Conservation (phyloP, 2,329 filamentous ascomycete genomes). For the Fusarium torulosum region DNA sequence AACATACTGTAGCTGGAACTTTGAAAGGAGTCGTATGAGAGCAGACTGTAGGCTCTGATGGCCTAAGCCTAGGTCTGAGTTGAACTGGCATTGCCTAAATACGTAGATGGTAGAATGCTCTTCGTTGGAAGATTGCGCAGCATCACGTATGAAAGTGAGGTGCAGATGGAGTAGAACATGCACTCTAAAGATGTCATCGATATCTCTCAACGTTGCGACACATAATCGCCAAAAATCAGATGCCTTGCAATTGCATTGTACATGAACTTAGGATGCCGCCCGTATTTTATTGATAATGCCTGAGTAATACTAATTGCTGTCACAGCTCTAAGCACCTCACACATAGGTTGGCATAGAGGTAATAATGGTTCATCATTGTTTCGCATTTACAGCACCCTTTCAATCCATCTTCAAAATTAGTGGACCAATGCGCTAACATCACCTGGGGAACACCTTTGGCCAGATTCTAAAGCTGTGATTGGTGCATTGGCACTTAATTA, state of each 20-base stretch:
- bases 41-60: conserved; percentile 1
- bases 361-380: neutral
- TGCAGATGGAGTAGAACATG: neutral
- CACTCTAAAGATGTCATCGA: conserved; percentile 1
- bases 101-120: neutral
- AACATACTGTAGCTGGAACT: conserved; percentile 28
- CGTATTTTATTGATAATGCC: neutral
- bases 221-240: neutral
- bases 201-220: neutral
- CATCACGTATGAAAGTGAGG: neutral
- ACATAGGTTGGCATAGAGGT: neutral
- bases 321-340: neutral
- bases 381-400: neutral
- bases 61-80: conserved; percentile 9
- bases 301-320: neutral
- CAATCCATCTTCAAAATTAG: neutral
- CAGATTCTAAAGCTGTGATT: conserved; percentile 26
- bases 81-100: conserved; percentile 20
- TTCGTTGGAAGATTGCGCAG: neutral
- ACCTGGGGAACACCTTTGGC: conserved; percentile 16
- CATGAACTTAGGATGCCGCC: too few species aligned
- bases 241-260: too few species aligned
- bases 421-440: conserved; percentile 1
- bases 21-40: conserved; percentile 15
- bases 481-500: conserved; percentile 42